Conservation (phyloP, 2,329 filamentous ascomycete genomes). For the Claviceps sp. region DNA sequence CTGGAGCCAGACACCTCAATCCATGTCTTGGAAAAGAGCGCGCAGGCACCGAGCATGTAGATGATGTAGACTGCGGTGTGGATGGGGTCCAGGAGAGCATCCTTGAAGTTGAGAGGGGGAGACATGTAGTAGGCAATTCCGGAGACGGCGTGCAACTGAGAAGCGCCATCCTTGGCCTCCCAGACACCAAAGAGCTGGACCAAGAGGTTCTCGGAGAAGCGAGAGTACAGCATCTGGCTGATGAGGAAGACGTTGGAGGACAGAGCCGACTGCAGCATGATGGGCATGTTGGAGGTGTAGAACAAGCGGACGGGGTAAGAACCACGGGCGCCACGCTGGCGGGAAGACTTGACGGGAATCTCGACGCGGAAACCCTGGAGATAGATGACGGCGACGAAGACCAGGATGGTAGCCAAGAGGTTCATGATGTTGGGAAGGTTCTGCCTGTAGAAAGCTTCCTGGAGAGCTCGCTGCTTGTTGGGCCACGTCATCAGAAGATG, state of each 20-base stretch:
- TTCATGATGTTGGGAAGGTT: slow-evolving; percentile 99
- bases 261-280: slow-evolving; percentile 98
- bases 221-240: slow-evolving; percentile 98
- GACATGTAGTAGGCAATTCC: slow-evolving; percentile 99
- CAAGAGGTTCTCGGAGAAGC: slow-evolving; percentile 97
- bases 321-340: slow-evolving; percentile 95
- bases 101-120: slow-evolving; percentile 91
- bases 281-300: slow-evolving; percentile 99
- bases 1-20: slow-evolving; percentile 98
- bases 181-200: slow-evolving; percentile 96
- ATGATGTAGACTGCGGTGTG: slow-evolving; percentile 91
- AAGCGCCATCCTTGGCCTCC: slow-evolving; percentile 92
- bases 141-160: slow-evolving; percentile 85
- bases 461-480: slow-evolving; percentile 97
- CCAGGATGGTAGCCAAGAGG: slow-evolving; percentile 77
- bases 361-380: slow-evolving; percentile 98
- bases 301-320: slow-evolving; percentile 98
- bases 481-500: slow-evolving; percentile 97
- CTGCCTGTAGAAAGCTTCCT: slow-evolving; percentile 98
- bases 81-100: slow-evolving; percentile 90
- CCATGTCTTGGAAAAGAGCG: slow-evolving; percentile 99
- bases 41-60: slow-evolving; percentile 97
- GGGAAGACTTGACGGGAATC: slow-evolving; percentile 98
- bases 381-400: slow-evolving; percentile 98
- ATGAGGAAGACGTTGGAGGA: slow-evolving; percentile 99